Conservation (phyloP, 148 eudicot genomes). For the Cornus suecica region DNA sequence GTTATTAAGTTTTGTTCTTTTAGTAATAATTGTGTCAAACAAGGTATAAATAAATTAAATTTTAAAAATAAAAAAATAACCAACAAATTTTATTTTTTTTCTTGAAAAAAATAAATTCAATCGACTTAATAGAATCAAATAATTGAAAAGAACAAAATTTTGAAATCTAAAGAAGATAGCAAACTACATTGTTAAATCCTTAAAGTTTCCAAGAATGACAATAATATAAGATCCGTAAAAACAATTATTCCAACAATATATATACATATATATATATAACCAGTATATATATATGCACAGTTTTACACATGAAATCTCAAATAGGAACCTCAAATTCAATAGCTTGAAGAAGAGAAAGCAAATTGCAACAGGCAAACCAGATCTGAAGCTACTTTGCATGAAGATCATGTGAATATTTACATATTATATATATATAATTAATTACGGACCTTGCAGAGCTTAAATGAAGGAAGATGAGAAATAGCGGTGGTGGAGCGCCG, state of each 20-base stretch:
- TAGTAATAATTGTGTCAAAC: not conserved
- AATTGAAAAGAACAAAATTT: not conserved
- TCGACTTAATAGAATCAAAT: not conserved
- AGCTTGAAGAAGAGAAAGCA: not conserved
- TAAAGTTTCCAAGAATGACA: not conserved
- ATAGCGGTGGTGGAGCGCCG: not conserved
- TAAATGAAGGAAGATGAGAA: not conserved
- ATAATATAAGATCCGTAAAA: conserved; percentile 14
- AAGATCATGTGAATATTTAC: no score
- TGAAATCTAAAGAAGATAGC: not conserved
- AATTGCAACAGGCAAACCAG: conserved; percentile 7
- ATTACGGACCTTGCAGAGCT: conserved; percentile 6
- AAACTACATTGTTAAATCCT: not conserved
- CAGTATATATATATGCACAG: no score
- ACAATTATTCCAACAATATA: not conserved
- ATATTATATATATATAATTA: no score
- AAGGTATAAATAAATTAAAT: no score
- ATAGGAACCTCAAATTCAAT: not conserved
- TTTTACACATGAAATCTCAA: not conserved
- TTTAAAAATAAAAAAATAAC: not conserved
- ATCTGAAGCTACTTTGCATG: conserved; percentile 11
- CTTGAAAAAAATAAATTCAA: not conserved
- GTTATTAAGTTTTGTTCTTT: not conserved
- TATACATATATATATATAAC: no score
- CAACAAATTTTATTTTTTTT: no score